Percentiles rank a stretch among this genome's conserved stretches.
Evolutionary conservation across 73 alveolate genomes (phyloP).

Genomic region (Uronychia binucleata): DNA sequence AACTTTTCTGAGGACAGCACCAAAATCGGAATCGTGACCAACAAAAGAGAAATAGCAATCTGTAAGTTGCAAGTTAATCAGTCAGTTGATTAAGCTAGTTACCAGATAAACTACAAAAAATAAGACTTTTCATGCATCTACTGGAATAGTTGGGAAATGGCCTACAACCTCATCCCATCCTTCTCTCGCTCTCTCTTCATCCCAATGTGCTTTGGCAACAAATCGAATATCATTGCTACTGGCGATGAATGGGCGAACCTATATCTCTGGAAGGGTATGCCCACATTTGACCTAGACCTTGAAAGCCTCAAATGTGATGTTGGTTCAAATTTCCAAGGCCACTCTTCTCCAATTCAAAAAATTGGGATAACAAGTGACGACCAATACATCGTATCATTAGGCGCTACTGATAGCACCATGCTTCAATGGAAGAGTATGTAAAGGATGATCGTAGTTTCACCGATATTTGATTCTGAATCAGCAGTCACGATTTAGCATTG

Average conservation of each 20-base stretch:
- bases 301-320: constrained; percentile 67
- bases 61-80: neutral
- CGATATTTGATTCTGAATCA: neutral
- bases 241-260: constrained; percentile 54
- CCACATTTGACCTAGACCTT: neutral
- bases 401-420: constrained; percentile 68
- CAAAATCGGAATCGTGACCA: constrained; percentile 11
- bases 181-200: neutral
- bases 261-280: constrained; percentile 46
- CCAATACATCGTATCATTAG: constrained; percentile 62
- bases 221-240: constrained; percentile 29
- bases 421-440: constrained; percentile 77
- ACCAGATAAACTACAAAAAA: neutral
- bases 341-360: constrained; percentile 63
- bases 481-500: neutral
- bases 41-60: constrained; percentile 1
- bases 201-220: constrained; percentile 1
- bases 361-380: constrained; percentile 60
- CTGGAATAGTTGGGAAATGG: neutral
- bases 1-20: neutral
- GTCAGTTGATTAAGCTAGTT: neutral
- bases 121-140: neutral
- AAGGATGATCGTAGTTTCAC: too few relatives aligned
- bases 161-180: neutral
- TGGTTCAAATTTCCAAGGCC: constrained; percentile 78